These are phyloP conservation scores for Coelastrella sp. DNA, from an alignment of 139 green algal genomes.

Conservation along the genomic window DNA sequence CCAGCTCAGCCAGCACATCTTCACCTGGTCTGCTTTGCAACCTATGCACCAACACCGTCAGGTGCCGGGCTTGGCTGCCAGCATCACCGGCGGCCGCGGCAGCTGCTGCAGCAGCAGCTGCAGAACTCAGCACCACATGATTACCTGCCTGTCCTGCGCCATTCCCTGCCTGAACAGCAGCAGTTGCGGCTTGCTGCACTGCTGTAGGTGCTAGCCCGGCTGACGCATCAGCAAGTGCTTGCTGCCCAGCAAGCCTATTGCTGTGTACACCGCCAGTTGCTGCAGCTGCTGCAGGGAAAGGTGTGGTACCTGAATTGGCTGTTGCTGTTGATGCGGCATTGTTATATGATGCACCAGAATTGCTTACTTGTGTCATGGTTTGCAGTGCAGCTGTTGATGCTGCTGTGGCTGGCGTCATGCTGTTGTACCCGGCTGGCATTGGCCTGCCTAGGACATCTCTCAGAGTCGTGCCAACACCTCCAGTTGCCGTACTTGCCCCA, in stretches of 20 bases:
- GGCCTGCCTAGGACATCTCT: constrained; percentile 25
- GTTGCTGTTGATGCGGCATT: neutral
- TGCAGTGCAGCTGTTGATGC: neutral
- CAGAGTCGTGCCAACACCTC: neutral
- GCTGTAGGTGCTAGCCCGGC: neutral
- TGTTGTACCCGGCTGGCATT: constrained; percentile 3
- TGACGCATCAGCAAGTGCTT: neutral
- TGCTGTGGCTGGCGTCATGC: neutral
- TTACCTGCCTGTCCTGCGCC: neutral
- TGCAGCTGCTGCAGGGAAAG: neutral
- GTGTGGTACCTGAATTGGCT: neutral
- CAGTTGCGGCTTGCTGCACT: neutral
- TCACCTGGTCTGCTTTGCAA: constrained; percentile 37
- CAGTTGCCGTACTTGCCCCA: neutral
- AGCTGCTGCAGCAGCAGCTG: constrained; percentile 23
- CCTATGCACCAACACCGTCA: constrained; percentile 51
- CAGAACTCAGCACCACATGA: neutral
- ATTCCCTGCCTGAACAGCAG: neutral
- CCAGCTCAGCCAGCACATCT: constrained; percentile 55
- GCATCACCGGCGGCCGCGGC: constrained; percentile 36
- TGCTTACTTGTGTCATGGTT: neutral
- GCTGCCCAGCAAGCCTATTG: neutral
- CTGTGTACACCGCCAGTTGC: neutral
- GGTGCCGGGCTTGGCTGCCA: constrained; percentile 45
- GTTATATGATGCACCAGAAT: neutral